Evolutionary conservation across 2,329 filamentous ascomycete genomes (phyloP), one percentile per base, ranked within the genome.

Genomic region (Nectriaceae sp.): DNA sequence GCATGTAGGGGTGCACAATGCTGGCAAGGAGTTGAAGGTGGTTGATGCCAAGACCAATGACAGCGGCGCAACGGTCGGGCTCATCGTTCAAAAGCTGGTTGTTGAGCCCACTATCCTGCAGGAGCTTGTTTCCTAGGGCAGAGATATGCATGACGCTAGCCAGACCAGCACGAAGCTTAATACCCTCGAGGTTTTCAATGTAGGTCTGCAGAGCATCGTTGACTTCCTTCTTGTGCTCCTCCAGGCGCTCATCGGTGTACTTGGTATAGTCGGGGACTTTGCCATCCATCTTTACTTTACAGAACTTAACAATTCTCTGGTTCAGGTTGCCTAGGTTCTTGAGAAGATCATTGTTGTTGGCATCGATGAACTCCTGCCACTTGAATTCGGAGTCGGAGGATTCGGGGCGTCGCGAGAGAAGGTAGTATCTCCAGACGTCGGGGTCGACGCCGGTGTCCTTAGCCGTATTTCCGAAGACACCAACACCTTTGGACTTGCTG

Each of bases 351-450:
- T 88, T 91, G 76, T 97, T 96, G 78, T 96, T 96, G 59, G 82
- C 79, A 29, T 84, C 80, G 53, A 94, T 87, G 71, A 96, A 95
- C 39, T 86, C 80, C 49, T 77, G 82, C 91, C 91, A 96, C 67
- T 93, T 88, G 68, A 96, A 96, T 65, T 96, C 89, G 0, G 90
- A 88, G 65, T 97, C 92, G 43, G 87, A 83, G 11, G 85, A 87
- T 70, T 97, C 92, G 0, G 92, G 92, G 47, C 92, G 83, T 67
- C 89, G 87, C 38, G 90, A 88, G 31, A 96, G 78, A 19, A 97
- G 82, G 73, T 94, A 96, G 72, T 93, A 96, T 57, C 92, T 80
- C 90, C 91, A 97, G n/a, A 97, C 89, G 54, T 93, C 89, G 0
- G 90, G 77, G 15, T 87, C 82, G 16, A 97, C 81, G 18, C 90